Base-by-base conservation (phyloP, 345 rosid genomes). In the Linum lewisii region DNA sequence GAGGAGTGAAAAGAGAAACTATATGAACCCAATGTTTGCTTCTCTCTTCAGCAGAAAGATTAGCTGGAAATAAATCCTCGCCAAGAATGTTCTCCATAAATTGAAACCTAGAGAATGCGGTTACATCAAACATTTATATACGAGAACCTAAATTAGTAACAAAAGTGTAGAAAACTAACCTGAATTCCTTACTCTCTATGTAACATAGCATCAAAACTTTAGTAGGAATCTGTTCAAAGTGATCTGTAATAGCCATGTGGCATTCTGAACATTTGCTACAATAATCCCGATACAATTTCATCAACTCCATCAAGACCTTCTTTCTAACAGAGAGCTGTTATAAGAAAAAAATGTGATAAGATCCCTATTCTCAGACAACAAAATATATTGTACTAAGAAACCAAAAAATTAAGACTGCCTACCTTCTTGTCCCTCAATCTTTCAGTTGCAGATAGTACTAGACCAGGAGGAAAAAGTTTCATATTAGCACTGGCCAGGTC, bases 371-470 rank as follows among this genome's bases (percentile, higher is more conserved):
- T 36, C 14, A 8, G 24, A 22, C 24, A 24, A 38, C 16, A 25
- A 20, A 25, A 19, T 15, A 21, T 20, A 54, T 51, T n/a, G 60
- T 7, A 61, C 51, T 9, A 36, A 51, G 38, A 57, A 42, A 64
- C 0, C 62, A 57, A 49, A 6, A 23, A 65, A 36, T 32, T 44
- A 20, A 47, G 54, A 29, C 58, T 24, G 65, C 13, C 32, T 77
- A 81, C 98, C 95, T 87, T 92, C 85, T 89, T 92, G 79, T 92
- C 97, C 72, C 97, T 79, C 65, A 92, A 89, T 62, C 98, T 86
- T 73, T 92, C 94, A 63, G 69, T 67, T 54, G 81, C 75, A 73
- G 77, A 85, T 74, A 78, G 79, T 73, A 86, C 72, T 50, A 92
- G 60, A 64, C 68, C 78, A 51, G 73, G 65, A 44, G 93, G 76